Evolutionary conservation across 176 grass and related monocot species (phyloP), one percentile per base, ranked within the genome.

Genomic region (Carex scoparia): DNA sequence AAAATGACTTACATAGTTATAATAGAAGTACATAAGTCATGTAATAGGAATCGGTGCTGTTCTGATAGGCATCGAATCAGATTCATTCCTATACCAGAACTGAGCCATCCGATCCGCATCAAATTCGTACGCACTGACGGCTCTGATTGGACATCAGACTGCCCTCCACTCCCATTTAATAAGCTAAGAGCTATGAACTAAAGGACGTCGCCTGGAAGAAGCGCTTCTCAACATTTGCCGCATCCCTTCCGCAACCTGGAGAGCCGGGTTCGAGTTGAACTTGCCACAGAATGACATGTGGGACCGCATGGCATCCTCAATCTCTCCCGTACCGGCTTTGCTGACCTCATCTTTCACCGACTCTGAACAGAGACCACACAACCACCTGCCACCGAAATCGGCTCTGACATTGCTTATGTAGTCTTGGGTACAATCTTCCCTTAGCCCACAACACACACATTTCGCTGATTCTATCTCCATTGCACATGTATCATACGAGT

Each of bases 311-410:
- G 89, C 91, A 42, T 93, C 91, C 91, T 89, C 87, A 28, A 94
- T 79, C 61, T 69, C 86, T 9, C n/a, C 31, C 15, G 23, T 2
- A 30, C 3, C 61, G 3, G 10, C 42, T 56, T 94, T 93, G 49
- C 89, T 58, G 37, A 87, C 89, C 88, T 94, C 92, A 56, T 98
- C 92, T 63, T 88, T 90, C 44, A 98, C 93, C 0, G 89, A 87
- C 85, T 98, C 93, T 38, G 87, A 88, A 80, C 95, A 94, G 5
- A 98, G 89, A 2, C 95, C 95, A 65, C 93, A 94, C 23, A 98
- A 86, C 95, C 91, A 98, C 85, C 86, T 68, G 1, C 95, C 95
- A 0, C 85, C 82, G 72, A 91, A 94, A 79, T 84, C 82, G 5
- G 54, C 89, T 66, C 87, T 79, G 59, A 94, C 92, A 16, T 81